Evolutionary conservation across 352 stramenopile species (phyloP).

Genomic region (Phytophthora cryptogea): DNA sequence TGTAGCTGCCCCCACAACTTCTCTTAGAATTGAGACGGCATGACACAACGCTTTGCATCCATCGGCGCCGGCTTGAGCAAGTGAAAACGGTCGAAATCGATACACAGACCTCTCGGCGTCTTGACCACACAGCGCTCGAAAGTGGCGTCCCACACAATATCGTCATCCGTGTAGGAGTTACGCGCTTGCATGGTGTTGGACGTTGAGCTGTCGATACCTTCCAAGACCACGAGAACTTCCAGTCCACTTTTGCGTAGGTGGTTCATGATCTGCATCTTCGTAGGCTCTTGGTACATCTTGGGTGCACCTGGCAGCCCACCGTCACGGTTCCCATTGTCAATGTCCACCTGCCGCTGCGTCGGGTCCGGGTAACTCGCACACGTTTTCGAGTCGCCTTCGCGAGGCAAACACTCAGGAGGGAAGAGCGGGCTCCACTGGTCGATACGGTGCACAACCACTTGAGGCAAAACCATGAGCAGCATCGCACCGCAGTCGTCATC

Average conservation of each 20-base stretch:
- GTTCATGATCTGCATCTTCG: constrained; percentile 69
- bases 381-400: constrained; percentile 51
- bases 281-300: constrained; percentile 62
- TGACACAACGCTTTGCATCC: constrained; percentile 49
- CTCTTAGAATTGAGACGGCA: constrained; percentile 46
- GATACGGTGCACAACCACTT: constrained; percentile 85
- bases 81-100: constrained; percentile 89
- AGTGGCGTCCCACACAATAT: constrained; percentile 81
- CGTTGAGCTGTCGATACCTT: constrained; percentile 85
- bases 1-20: not conserved
- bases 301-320: constrained; percentile 31
- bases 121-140: constrained; percentile 81
- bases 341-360: constrained; percentile 70
- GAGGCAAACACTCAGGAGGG: constrained; percentile 72
- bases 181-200: constrained; percentile 89
- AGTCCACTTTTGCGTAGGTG: constrained; percentile 72
- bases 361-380: constrained; percentile 72
- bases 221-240: constrained; percentile 81
- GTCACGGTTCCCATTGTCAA: constrained; percentile 87
- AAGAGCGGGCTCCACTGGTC: constrained; percentile 87
- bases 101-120: constrained; percentile 51
- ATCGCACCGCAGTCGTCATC: constrained; percentile 83
- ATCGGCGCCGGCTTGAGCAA: constrained; percentile 65
- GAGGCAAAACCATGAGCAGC: constrained; percentile 82
- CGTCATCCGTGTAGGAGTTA: constrained; percentile 80